phyloP scores from a whole-genome alignment of 1,139 yeast genomes.

The Zygotorulaspora mrakii region DNA sequence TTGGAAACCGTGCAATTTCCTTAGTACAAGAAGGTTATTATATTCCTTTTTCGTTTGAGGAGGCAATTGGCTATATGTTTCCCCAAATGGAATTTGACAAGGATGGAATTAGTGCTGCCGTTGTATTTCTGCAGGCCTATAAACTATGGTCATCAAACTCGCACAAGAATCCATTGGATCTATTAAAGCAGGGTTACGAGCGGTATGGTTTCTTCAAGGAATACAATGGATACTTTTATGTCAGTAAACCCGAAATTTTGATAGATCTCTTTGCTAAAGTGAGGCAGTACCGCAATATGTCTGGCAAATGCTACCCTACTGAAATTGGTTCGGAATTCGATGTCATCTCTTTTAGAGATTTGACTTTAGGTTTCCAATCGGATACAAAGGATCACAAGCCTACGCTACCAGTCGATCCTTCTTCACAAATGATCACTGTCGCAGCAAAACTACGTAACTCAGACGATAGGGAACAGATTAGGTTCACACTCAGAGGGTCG shows the following conservation, averaged over 20 bases:
- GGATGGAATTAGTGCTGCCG: slow-evolving; percentile 84
- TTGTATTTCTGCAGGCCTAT: slow-evolving; percentile 68
- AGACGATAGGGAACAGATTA: slow-evolving; percentile 40
- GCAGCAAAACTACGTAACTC: slow-evolving; percentile 24
- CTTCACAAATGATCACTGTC: slow-evolving; percentile 85
- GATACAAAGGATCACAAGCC: slow-evolving; percentile 57
- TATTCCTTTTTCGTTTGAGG: slow-evolving; percentile 92
- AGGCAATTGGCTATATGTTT: slow-evolving; percentile 95
- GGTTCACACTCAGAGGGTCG: slow-evolving; percentile 88
- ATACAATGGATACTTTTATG: slow-evolving; percentile 78
- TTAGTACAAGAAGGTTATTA: slow-evolving; percentile 57
- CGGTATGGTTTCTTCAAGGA: slow-evolving; percentile 80
- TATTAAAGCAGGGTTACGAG: slow-evolving; percentile 55
- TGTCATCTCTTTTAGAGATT: slow-evolving; percentile 72
- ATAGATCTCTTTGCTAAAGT: slow-evolving; percentile 53
- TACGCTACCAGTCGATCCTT: slow-evolving; percentile 60
- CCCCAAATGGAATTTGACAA: slow-evolving; percentile 74
- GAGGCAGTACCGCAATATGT: slow-evolving; percentile 29
- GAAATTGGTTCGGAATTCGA: slow-evolving; percentile 41
- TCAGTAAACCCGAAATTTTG: slow-evolving; percentile 51
- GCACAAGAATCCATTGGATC: slow-evolving; percentile 42
- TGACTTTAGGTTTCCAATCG: slow-evolving; percentile 79
- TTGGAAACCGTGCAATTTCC: slow-evolving; percentile 83
- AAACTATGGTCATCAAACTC: slow-evolving; percentile 42
- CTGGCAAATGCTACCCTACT: slow-evolving; percentile 32